These are phyloP conservation scores for Citrus unshiu DNA, from an alignment of 345 rosid species.

Conservation along the genomic window DNA sequence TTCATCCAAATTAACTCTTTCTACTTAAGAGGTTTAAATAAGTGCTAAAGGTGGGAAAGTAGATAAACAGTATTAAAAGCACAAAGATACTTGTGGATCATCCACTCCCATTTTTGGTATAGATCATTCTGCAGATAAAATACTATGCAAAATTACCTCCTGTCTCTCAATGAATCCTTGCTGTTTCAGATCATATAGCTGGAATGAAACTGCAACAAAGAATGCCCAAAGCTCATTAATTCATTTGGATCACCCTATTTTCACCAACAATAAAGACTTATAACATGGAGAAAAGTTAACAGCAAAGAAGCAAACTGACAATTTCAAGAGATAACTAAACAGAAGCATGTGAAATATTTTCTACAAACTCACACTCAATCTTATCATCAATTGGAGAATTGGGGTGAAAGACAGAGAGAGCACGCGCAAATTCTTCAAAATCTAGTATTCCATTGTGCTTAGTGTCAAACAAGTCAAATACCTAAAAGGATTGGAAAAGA, in stretches of 20 bases:
- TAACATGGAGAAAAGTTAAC: neutral
- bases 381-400: conserved; percentile 93
- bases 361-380: conserved; percentile 60
- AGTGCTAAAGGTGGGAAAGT: neutral
- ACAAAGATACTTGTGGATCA: neutral
- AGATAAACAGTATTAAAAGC: neutral
- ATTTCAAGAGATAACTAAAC: neutral
- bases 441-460: conserved; percentile 97
- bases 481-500: conserved; percentile 38
- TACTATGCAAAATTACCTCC: conserved; percentile 50
- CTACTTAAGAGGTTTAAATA: neutral
- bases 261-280: neutral
- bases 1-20: neutral
- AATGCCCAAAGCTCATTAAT: conserved; percentile 6
- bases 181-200: conserved; percentile 95
- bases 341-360: neutral
- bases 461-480: conserved; percentile 95
- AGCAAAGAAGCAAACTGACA: neutral
- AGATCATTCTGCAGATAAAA: neutral
- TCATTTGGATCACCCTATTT: neutral
- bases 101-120: neutral
- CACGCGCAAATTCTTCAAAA: conserved; percentile 97
- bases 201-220: conserved; percentile 77
- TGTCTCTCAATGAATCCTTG: conserved; percentile 98
- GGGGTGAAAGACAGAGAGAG: conserved; percentile 97